Evolutionary conservation across 192 early-diverging fungal genomes (phyloP).

Genomic region (Coemansia javaensis): DNA sequence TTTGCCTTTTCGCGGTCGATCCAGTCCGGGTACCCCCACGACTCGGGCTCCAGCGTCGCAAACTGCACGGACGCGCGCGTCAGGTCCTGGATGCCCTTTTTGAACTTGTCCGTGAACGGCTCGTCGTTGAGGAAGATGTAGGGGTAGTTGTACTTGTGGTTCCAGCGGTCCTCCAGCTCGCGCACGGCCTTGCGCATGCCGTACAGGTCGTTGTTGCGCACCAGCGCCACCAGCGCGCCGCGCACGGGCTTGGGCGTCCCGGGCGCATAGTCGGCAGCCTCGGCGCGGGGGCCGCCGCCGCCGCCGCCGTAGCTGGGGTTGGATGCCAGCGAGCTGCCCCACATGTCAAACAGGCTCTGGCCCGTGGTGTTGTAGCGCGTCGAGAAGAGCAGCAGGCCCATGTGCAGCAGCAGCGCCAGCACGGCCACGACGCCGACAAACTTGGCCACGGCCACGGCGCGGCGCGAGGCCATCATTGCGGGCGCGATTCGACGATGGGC

Average conservation of each 20-base stretch:
- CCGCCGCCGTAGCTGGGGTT: conserved; percentile 14
- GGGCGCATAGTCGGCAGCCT: conserved; percentile 20
- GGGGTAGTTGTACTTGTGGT: conserved; percentile 70
- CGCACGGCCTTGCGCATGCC: conserved; percentile 52
- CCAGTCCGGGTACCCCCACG: conserved; percentile 45
- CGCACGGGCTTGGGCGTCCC: conserved; percentile 33
- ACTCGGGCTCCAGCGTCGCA: conserved; percentile 26
- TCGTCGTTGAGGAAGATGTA: conserved; percentile 78
- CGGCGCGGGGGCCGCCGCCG: background rate
- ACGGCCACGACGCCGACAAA: conserved; percentile 28
- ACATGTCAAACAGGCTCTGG: conserved; percentile 22
- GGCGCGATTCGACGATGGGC: too few species aligned
- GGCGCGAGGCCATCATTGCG: conserved; percentile 37
- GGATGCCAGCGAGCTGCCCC: conserved; percentile 17
- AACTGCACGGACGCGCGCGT: conserved; percentile 29
- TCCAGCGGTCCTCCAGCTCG: conserved; percentile 67
- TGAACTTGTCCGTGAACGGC: conserved; percentile 67
- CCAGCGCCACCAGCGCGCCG: conserved; percentile 61
- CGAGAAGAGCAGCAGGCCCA: conserved; percentile 23
- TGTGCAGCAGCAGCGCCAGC: conserved; percentile 27
- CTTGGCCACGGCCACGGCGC: conserved; percentile 19
- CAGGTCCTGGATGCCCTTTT: conserved; percentile 34
- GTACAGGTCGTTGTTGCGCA: conserved; percentile 63
- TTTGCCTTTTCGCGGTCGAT: conserved; percentile 40
- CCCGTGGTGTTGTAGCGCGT: conserved; percentile 28